Conservation (phyloP, 495 filamentous ascomycete genomes). For the Penicillium paradoxum region DNA sequence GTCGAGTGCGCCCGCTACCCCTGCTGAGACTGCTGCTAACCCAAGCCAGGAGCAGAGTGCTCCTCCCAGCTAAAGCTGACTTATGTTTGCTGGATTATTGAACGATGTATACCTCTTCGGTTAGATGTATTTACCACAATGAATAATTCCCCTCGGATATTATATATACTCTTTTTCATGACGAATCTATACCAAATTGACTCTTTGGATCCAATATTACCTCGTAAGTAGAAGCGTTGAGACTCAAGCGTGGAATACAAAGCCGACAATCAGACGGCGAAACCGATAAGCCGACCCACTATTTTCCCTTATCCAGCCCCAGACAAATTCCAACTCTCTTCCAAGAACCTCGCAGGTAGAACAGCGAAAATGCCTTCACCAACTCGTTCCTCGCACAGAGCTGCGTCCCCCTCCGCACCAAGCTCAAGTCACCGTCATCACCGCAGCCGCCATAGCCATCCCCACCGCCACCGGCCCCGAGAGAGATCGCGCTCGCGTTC, state of each 20-base stretch:
- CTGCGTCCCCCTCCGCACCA: slow-evolving; percentile 5
- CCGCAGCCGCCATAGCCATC: slow-evolving; percentile 21
- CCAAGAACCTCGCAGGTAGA: background rate
- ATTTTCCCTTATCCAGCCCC: background rate
- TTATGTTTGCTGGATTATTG: background rate
- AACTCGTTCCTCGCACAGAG: slow-evolving; percentile 11
- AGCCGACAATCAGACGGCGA: too few species aligned
- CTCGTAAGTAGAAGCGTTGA: background rate
- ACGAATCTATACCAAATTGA: too few species aligned
- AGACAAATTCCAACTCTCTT: slow-evolving; percentile 3
- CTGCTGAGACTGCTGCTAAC: slow-evolving; percentile 16
- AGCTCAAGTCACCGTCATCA: slow-evolving; percentile 18
- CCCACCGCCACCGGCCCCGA: slow-evolving; percentile 22
- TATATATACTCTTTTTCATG: background rate
- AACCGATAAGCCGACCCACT: slow-evolving; percentile 2
- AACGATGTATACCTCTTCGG: slow-evolving; percentile 22
- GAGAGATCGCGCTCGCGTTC: slow-evolving; percentile 25
- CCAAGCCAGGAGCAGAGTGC: slow-evolving; percentile 28
- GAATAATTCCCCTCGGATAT: slow-evolving; percentile 11
- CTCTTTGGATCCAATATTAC: background rate
- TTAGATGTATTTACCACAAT: slow-evolving; percentile 25
- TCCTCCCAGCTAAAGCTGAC: slow-evolving; percentile 24
- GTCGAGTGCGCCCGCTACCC: slow-evolving; percentile 21
- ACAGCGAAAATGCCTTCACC: slow-evolving; percentile 22
- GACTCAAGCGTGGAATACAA: background rate